A percentile compares a stretch with the other conserved stretches of the same genome.
These are phyloP conservation scores for Lepraria neglecta DNA, from an alignment of 495 filamentous ascomycete species.

Conservation along the genomic window DNA sequence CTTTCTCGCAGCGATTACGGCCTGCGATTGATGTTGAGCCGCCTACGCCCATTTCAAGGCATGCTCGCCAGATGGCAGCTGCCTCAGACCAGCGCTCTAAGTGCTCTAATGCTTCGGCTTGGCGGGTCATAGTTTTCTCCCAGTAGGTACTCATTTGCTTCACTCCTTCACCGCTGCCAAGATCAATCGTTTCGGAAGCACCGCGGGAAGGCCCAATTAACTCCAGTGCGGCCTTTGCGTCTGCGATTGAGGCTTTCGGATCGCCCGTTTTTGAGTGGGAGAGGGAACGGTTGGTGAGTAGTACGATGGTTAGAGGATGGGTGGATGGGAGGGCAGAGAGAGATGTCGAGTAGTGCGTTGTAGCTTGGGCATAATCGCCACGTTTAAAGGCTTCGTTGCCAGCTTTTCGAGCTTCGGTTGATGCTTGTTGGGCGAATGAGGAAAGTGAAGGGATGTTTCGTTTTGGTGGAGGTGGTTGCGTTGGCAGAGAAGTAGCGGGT, in stretches of 20 bases:
- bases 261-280: slow-evolving; percentile 85
- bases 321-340: slow-evolving; percentile 64
- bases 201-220: slow-evolving; percentile 76
- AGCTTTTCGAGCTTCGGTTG: slow-evolving; percentile 65
- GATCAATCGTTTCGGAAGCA: slow-evolving; percentile 68
- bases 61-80: slow-evolving; percentile 67
- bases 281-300: slow-evolving; percentile 87
- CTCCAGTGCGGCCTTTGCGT: slow-evolving; percentile 72
- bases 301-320: slow-evolving; percentile 79
- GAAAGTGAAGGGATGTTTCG: slow-evolving; percentile 65
- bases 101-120: slow-evolving; percentile 92
- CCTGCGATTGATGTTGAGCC: slow-evolving; percentile 77
- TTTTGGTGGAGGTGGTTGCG: slow-evolving; percentile 44
- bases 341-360: slow-evolving; percentile 71
- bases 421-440: slow-evolving; percentile 59
- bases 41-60: slow-evolving; percentile 77
- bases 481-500: slow-evolving; percentile 34
- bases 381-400: slow-evolving; percentile 87
- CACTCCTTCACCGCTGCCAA: slow-evolving; percentile 54
- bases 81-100: slow-evolving; percentile 92
- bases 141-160: slow-evolving; percentile 92
- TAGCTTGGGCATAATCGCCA: slow-evolving; percentile 82
- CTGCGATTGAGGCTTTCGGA: slow-evolving; percentile 72
- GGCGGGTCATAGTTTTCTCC: slow-evolving; percentile 85
- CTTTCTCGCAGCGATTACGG: slow-evolving; percentile 84